Base-by-base conservation (phyloP, 805 yeast species). In the Hanseniaspora pseudoguilliermondii region DNA sequence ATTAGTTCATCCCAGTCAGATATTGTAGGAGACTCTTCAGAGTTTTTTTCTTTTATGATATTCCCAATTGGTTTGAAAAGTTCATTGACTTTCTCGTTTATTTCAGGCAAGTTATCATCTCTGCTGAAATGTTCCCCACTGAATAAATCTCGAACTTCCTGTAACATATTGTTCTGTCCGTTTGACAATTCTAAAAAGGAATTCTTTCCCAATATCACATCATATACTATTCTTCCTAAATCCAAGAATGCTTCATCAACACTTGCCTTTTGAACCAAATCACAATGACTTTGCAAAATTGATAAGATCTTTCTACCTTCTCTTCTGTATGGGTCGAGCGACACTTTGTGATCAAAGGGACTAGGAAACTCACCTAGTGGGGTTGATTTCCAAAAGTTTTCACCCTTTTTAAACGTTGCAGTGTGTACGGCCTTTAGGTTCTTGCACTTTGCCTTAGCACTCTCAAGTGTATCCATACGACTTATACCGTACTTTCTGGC, bases 181-280 rank as follows among this genome's bases (percentile, higher is more conserved):
- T 62, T 62, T n/a, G 61, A 55, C 5, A 44, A 32, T 13, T 58
- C 60, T 5, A 65, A 18, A 15, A n/a, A 10, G 1, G 38, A 29
- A 15, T 2, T 20, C n/a, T 47, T 39, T 5, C 23, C 21, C 2
- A 54, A n/a, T 8, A 54, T 40, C 51, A 65, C 69, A 1, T 65
- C 57, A 61, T 78, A 75, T 0, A 87, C 78, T 25, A 78, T 61
- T 40, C 84, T 71, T 0, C 97, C 96, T 42, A 93, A 67, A 69
- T 93, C 97, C 61, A 93, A 60, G 65, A 84, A 93, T 49, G 89
- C 82, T 69, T 93, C 98, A 69, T 93, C 98, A 20, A 90, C 93
- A 69, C 97, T 88, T 0, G 96, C 97, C 69, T 90, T 90, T 66
- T 93, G 96, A 0, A 88, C 87, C 16, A 75, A 62, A 57, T 80